phyloP scores from a whole-genome alignment of 495 filamentous ascomycete species.

The Tirmania nivea region DNA sequence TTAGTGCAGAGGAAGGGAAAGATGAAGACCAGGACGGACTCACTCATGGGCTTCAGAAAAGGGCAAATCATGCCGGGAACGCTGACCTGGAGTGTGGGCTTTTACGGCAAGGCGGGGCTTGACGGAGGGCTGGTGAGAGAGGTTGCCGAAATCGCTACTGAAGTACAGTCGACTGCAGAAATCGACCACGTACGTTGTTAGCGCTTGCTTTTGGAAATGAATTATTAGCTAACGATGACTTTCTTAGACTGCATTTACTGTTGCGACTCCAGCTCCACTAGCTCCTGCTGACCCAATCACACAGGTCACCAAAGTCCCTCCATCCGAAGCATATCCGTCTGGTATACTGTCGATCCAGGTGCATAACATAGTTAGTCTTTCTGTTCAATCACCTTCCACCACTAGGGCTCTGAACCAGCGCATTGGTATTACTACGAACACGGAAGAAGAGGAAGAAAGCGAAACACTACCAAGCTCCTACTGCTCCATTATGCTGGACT shows the following conservation, averaged over 20 bases:
- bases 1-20: slow-evolving; percentile 34
- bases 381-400: slow-evolving; percentile 26
- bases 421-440: slow-evolving; percentile 18
- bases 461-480: slow-evolving; percentile 44
- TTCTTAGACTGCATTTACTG: background rate
- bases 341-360: slow-evolving; percentile 49
- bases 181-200: too few relatives aligned
- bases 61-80: slow-evolving; percentile 47
- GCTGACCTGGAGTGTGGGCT: slow-evolving; percentile 49
- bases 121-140: slow-evolving; percentile 19
- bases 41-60: slow-evolving; percentile 34
- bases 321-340: slow-evolving; percentile 31
- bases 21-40: slow-evolving; percentile 35
- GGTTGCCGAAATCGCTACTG: too few relatives aligned
- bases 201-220: too few relatives aligned
- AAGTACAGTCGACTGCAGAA: too few relatives aligned
- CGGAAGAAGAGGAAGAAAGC: slow-evolving; percentile 36
- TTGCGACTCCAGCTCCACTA: slow-evolving; percentile 1
- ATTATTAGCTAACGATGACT: too few relatives aligned
- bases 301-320: slow-evolving; percentile 27
- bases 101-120: slow-evolving; percentile 37
- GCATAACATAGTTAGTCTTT: slow-evolving; percentile 49
- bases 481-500: slow-evolving; percentile 48
- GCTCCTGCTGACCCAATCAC: background rate
- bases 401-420: slow-evolving; percentile 23